phyloP scores from a whole-genome alignment of 768 basidiomycete genomes.

The Pleurotus djamor region DNA sequence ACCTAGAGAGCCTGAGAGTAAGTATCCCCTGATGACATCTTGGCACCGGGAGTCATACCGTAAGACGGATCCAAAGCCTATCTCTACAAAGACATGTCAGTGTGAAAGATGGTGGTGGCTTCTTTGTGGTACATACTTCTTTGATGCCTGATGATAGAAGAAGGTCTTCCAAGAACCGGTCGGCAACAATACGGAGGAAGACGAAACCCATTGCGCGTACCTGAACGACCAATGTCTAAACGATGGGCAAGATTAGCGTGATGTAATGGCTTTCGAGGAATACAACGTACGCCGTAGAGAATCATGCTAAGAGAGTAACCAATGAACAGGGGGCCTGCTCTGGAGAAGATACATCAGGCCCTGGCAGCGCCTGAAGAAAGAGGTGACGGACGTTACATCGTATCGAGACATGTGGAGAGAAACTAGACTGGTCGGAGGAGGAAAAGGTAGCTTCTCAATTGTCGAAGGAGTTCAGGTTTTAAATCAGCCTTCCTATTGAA shows the following conservation, averaged over 20 bases:
- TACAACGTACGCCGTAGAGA: conserved; percentile 15
- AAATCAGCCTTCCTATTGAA: too few species aligned
- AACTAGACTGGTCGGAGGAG: not conserved
- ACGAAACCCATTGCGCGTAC: not conserved
- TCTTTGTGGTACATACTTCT: conserved; percentile 8
- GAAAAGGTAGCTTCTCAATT: not conserved
- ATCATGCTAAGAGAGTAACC: conserved; percentile 16
- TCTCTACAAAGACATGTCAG: conserved; percentile 10
- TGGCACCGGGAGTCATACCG: conserved; percentile 3
- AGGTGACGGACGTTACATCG: not conserved
- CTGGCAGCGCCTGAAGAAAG: not conserved
- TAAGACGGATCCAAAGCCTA: conserved; percentile 8
- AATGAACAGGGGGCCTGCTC: conserved; percentile 17
- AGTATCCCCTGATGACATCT: not conserved
- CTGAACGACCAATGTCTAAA: not conserved
- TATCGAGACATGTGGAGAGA: not conserved
- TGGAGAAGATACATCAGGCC: not conserved
- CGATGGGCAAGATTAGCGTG: not conserved
- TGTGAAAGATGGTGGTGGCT: not conserved
- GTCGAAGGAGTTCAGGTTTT: too few species aligned
- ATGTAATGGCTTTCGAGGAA: not conserved
- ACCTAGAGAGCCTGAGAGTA: conserved; percentile 12
- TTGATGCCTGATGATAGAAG: conserved; percentile 14
- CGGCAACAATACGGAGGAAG: not conserved
- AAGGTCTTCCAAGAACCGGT: conserved; percentile 10